Conservation (phyloP, 176 grass and related monocot species). For the Elymus sibiricus region DNA sequence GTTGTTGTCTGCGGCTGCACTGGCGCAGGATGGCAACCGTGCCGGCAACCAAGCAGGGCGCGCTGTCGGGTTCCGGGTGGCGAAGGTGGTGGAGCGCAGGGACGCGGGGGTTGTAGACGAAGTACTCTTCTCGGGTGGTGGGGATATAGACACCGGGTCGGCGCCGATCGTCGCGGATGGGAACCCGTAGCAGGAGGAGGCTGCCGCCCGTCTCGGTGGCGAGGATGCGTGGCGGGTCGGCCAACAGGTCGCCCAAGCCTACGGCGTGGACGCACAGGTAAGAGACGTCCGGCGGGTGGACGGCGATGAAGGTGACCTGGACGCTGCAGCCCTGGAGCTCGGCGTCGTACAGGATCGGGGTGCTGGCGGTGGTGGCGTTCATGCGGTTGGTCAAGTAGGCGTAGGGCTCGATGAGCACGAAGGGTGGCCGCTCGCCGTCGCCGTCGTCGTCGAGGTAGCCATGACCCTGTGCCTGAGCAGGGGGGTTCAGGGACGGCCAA, state of each 20-base stretch:
- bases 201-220: background rate
- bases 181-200: background rate
- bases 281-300: background rate
- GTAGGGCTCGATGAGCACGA: background rate
- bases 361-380: background rate
- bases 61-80: background rate
- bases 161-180: background rate
- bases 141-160: background rate
- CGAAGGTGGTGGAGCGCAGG: background rate
- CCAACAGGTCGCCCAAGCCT: background rate
- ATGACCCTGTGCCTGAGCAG: too few relatives aligned
- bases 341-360: background rate
- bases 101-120: background rate
- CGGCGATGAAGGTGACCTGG: background rate
- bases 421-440: background rate
- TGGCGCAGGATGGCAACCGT: background rate
- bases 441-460: background rate
- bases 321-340: background rate
- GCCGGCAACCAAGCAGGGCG: background rate
- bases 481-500: background rate
- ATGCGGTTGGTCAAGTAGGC: background rate
- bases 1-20: background rate
- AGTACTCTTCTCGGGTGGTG: background rate
- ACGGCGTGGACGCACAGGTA: background rate
- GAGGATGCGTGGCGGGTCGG: background rate